A percentile compares a stretch with the other conserved stretches of the same genome.
phyloP scores from a whole-genome alignment of 768 basidiomycete species.

The Cubamyces lactineus region DNA sequence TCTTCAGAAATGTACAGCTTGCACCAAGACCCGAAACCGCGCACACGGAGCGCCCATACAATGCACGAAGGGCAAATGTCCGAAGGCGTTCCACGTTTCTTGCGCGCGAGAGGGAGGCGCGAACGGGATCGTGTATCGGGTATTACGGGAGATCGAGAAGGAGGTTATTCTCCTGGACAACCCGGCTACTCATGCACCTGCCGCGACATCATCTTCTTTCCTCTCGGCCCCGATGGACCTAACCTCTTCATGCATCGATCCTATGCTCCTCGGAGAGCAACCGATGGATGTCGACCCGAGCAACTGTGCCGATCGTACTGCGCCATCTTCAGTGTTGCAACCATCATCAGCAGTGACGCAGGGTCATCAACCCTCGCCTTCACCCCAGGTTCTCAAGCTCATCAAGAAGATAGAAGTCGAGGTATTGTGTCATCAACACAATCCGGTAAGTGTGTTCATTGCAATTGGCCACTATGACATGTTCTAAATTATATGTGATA shows the following conservation, averaged over 20 bases:
- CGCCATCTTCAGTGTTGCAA: neutral
- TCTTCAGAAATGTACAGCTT: conserved; percentile 87
- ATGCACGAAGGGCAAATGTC: conserved; percentile 93
- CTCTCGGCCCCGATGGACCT: neutral
- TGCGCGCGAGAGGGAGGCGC: conserved; percentile 71
- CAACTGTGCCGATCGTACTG: neutral
- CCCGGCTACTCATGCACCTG: conserved; percentile 20
- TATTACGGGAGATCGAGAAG: conserved; percentile 76
- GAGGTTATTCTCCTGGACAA: conserved; percentile 71
- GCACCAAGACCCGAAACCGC: conserved; percentile 67
- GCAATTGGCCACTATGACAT: neutral
- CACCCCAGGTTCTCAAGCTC: conserved; percentile 53
- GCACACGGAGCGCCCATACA: conserved; percentile 84
- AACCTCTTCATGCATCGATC: neutral
- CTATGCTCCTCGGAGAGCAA: conserved; percentile 12
- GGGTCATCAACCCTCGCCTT: neutral
- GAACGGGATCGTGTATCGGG: conserved; percentile 58
- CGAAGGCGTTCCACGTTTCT: conserved; percentile 90
- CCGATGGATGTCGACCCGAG: conserved; percentile 40
- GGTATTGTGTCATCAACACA: conserved; percentile 84
- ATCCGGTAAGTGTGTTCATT: conserved; percentile 65
- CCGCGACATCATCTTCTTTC: neutral
- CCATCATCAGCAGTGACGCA: neutral
- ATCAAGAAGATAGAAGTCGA: conserved; percentile 78
- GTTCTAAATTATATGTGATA: neutral